These are phyloP conservation scores for Streptanthus diversifolius DNA, from an alignment of 345 rosid genomes.

Conservation along the genomic window DNA sequence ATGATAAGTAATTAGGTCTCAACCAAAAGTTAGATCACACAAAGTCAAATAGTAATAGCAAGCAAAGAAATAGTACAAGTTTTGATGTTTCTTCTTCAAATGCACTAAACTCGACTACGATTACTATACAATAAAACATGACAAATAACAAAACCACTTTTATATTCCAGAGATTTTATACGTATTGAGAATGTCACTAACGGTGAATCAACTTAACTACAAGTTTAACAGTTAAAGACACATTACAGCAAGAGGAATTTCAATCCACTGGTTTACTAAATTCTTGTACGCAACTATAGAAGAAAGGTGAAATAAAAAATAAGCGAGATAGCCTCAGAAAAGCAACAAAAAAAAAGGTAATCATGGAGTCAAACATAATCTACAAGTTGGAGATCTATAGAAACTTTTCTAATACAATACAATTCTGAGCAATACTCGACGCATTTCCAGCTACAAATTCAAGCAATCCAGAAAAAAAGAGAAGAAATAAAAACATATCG, in stretches of 20 bases:
- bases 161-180: background rate
- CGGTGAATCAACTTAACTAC: conserved; percentile 25
- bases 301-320: conserved; percentile 14
- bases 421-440: conserved; percentile 7
- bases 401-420: background rate
- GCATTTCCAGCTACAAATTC: conserved; percentile 6
- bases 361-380: conserved; percentile 25
- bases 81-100: background rate
- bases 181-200: conserved; percentile 22
- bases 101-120: background rate
- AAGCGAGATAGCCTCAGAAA: background rate
- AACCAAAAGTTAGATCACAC: conserved; percentile 4
- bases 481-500: background rate
- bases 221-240: conserved; percentile 15
- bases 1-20: background rate
- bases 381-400: background rate
- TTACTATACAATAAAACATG: background rate
- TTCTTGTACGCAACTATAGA: conserved; percentile 19
- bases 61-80: background rate
- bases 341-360: background rate
- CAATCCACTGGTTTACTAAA: background rate
- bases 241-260: background rate
- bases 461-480: conserved; percentile 12
- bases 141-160: background rate
- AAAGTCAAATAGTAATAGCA: background rate